Evolutionary conservation across 768 basidiomycete species (phyloP).

Genomic region (Pleurotus pulmonarius): DNA sequence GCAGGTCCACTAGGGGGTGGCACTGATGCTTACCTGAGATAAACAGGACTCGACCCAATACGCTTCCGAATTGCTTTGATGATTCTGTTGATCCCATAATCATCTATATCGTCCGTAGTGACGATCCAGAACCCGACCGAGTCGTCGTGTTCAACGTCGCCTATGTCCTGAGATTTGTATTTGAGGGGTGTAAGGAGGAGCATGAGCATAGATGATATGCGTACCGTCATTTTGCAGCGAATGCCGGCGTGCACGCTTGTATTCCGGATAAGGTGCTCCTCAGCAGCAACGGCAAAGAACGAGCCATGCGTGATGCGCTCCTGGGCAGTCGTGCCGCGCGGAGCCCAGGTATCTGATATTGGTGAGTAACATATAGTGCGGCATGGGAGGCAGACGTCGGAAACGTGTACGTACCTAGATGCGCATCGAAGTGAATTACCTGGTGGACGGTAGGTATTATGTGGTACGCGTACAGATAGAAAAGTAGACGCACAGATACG

Average conservation of each 20-base stretch:
- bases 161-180: conserved; percentile 27
- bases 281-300: conserved; percentile 58
- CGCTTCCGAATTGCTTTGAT: conserved; percentile 51
- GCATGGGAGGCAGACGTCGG: too few species aligned
- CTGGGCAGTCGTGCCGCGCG: conserved; percentile 35
- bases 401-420: conserved; percentile 18
- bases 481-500: conserved; percentile 40
- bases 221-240: conserved; percentile 51
- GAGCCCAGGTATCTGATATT: conserved; percentile 3
- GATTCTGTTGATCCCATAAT: conserved; percentile 51
- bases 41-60: conserved; percentile 56
- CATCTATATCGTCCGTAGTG: conserved; percentile 61
- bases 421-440: conserved; percentile 15
- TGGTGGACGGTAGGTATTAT: conserved; percentile 34
- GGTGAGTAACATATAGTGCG: not conserved
- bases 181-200: not conserved
- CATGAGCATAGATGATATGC: conserved; percentile 12
- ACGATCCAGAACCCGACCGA: conserved; percentile 58
- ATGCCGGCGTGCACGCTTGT: conserved; percentile 69
- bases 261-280: conserved; percentile 54
- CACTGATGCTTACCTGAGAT: conserved; percentile 41
- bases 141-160: conserved; percentile 47
- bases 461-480: conserved; percentile 45
- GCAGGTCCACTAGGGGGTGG: not conserved
- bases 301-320: conserved; percentile 54